Evolutionary conservation across 768 basidiomycete species (phyloP).

Genomic region (Rhodocollybia butyracea): DNA sequence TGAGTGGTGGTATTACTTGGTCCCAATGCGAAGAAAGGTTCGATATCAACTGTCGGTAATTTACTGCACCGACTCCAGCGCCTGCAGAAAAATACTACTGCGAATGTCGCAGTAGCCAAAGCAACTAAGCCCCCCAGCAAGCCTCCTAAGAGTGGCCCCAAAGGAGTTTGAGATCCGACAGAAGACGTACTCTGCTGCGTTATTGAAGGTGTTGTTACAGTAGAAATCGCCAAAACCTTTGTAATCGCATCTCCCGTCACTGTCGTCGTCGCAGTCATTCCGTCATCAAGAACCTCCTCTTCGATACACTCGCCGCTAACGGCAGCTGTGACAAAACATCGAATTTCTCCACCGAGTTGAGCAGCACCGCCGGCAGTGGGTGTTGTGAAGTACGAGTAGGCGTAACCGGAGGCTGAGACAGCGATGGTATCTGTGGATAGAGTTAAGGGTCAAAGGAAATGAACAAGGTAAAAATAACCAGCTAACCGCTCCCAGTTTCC

Average conservation of each 20-base stretch:
- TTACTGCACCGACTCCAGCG: too few species aligned
- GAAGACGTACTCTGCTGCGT: too few species aligned
- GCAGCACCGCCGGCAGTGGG: not conserved
- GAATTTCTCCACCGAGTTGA: not conserved
- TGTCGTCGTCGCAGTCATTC: not conserved
- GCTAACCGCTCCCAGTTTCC: not conserved
- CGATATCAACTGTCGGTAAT: too few species aligned
- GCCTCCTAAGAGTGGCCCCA: too few species aligned
- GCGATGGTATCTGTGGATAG: not conserved
- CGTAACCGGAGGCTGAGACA: not conserved
- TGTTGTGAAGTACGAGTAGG: not conserved
- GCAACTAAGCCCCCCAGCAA: too few species aligned
- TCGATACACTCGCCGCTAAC: not conserved
- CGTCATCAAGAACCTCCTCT: not conserved
- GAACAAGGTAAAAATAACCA: not conserved
- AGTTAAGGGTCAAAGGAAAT: not conserved
- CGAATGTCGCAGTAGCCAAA: too few species aligned
- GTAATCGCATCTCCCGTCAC: not conserved
- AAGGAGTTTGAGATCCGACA: too few species aligned
- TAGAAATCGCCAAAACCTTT: not conserved
- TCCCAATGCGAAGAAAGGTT: too few species aligned
- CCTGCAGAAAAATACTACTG: too few species aligned
- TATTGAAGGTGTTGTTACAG: not conserved
- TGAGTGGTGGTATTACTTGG: too few species aligned
- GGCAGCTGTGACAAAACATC: not conserved